A percentile compares a stretch with the other conserved stretches of the same genome.
Evolutionary conservation across 164 flowering plant genomes (phyloP).

Genomic region (Brasenia schreberi): DNA sequence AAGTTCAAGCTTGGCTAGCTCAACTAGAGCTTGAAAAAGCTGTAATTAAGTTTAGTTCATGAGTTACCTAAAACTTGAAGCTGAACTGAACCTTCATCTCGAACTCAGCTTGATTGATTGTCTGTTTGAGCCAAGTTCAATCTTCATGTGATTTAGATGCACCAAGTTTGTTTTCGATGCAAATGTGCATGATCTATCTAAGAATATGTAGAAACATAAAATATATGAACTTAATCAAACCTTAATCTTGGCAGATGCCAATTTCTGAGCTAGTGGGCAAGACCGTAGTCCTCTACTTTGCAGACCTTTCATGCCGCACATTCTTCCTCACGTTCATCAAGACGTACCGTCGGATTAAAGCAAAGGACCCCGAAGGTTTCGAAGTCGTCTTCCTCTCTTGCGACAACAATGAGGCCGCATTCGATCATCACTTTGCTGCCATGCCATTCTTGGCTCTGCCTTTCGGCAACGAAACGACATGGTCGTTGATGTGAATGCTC

Average conservation of each 20-base stretch:
- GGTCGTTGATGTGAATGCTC: constrained; percentile 25
- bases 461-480: constrained; percentile 38
- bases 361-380: constrained; percentile 27
- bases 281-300: constrained; percentile 49
- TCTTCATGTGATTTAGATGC: no score
- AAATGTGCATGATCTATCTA: no score
- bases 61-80: no score
- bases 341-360: constrained; percentile 52
- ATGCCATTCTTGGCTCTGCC: constrained; percentile 89
- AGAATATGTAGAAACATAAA: no score
- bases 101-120: no score
- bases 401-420: constrained; percentile 39
- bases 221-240: neutral
- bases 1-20: no score
- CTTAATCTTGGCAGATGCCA: constrained; percentile 19
- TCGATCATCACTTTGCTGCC: constrained; percentile 34
- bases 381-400: constrained; percentile 59
- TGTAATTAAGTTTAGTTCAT: no score
- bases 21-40: no score
- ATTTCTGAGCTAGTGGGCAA: constrained; percentile 61
- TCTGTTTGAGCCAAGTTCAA: no score
- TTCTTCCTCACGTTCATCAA: constrained; percentile 44
- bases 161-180: no score
- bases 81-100: no score
- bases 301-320: constrained; percentile 58